Evolutionary conservation across 176 grass and related monocot species (phyloP).

Genomic region (Carex cristatella): DNA sequence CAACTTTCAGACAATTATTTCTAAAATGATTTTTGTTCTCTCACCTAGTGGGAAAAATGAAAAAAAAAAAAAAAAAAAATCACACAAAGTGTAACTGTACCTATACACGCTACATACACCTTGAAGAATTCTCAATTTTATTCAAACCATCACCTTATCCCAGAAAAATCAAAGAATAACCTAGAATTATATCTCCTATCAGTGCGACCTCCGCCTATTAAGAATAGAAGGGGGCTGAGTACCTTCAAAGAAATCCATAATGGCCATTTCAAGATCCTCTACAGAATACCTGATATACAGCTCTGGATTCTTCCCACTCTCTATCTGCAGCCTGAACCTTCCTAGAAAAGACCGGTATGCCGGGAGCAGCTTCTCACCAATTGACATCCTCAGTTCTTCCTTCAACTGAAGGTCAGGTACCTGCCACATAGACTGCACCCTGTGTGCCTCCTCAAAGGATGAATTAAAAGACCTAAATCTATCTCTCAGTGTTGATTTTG

Average conservation of each 20-base stretch:
- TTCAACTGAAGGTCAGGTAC: slow-evolving; percentile 80
- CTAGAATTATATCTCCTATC: slow-evolving; percentile 10
- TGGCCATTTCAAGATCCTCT: slow-evolving; percentile 69
- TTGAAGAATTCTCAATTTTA: slow-evolving; percentile 8
- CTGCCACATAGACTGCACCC: slow-evolving; percentile 54
- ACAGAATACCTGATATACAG: slow-evolving; percentile 86
- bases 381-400: slow-evolving; percentile 89
- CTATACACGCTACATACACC: slow-evolving; percentile 11
- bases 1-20: not conserved
- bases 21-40: not conserved
- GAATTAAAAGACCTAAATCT: slow-evolving; percentile 89
- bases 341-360: slow-evolving; percentile 90
- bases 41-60: not conserved
- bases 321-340: slow-evolving; percentile 78
- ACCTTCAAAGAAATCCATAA: slow-evolving; percentile 72
- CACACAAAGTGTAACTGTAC: slow-evolving; percentile 15
- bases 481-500: slow-evolving; percentile 66
- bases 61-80: not conserved
- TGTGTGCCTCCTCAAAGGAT: slow-evolving; percentile 73
- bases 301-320: slow-evolving; percentile 72
- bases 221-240: slow-evolving; percentile 25
- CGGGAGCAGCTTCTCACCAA: slow-evolving; percentile 75
- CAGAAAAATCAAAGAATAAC: slow-evolving; percentile 17
- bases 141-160: not conserved
- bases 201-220: slow-evolving; percentile 58